Evolutionary conservation across 1,284 basidiomycete genomes (phyloP).

Genomic region (Taiwanofungus camphoratus): DNA sequence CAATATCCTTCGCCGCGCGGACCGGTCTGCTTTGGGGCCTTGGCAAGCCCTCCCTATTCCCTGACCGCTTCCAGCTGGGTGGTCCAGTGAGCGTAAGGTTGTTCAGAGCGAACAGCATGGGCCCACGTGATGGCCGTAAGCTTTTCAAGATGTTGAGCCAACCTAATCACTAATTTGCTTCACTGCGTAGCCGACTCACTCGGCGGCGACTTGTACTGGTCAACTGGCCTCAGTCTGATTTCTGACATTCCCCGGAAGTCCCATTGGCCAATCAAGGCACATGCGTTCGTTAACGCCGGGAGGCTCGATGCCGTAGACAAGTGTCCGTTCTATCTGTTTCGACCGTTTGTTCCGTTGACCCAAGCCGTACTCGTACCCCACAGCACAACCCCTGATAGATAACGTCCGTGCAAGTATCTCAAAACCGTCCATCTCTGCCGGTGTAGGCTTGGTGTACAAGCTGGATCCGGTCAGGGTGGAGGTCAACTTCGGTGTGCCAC

Average conservation of each 20-base stretch:
- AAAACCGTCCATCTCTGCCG: conserved; percentile 71
- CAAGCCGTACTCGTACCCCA: background rate
- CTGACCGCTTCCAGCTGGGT: conserved; percentile 90
- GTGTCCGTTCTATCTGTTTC: conserved; percentile 36
- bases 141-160: conserved; percentile 9
- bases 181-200: conserved; percentile 59
- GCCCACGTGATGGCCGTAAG: conserved; percentile 76
- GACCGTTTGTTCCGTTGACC: conserved; percentile 1
- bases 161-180: too few species aligned
- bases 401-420: conserved; percentile 33
- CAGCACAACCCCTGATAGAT: conserved; percentile 37
- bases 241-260: conserved; percentile 74
- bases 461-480: conserved; percentile 85
- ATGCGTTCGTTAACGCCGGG: conserved; percentile 84
- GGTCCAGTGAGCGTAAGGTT: conserved; percentile 88
- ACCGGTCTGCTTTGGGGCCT: conserved; percentile 60
- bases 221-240: conserved; percentile 76
- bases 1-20: conserved; percentile 57
- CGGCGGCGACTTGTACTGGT: conserved; percentile 89
- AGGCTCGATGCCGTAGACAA: conserved; percentile 64
- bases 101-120: conserved; percentile 83
- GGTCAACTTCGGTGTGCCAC: conserved; percentile 87
- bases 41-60: conserved; percentile 48
- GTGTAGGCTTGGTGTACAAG: conserved; percentile 87
- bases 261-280: conserved; percentile 87